Base-by-base conservation (phyloP, 768 basidiomycete genomes). In the Trametes villosa region DNA sequence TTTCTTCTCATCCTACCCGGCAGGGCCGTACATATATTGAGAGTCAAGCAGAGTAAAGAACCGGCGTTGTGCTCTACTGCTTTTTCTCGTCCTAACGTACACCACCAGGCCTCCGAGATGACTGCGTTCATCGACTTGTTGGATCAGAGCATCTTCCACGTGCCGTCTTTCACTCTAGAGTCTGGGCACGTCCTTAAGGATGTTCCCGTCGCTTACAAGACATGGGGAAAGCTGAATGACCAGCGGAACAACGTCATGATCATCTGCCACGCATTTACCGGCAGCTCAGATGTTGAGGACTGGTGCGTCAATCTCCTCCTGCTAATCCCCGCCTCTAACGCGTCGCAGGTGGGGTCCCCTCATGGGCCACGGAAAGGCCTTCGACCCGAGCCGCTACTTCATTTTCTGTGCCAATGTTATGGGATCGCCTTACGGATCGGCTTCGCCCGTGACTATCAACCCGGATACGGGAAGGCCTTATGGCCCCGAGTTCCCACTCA, bases 191-290 rank as follows among this genome's bases (percentile, higher is more conserved):
- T 77, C 3, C 78, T 98, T 7, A 78, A 73, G n/a, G 75, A 96
- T 8, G 92, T 91, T 0, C 92, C 95, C 0, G 87, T 98, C 3
- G 96, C 93, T 0, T 98, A 95, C 83, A 96, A 96, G 76, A 97
- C 96, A 0, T 98, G 96, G 96, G 97, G 96, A 0, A 81, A 77
- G 54, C 81, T 98, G 30, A 97, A 96, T 73, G 79, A 82, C 36
- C 68, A 76, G 0, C 81, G 72, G 63, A 89, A 96, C 70, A 98
- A 99, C 77, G 94, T 89, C 59, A 94, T 99, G 94, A 82, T 99
- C 67, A 96, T 99, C 58, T 98, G 96, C 70, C 97, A 99, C 77
- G 96, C 96, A 0, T 89, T 99, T 65, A 98, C 97, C 0, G 96
- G 97, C 9, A 95, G 93, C 68, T 90, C 95, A 26, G 97, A 98